Evolutionary conservation across 1,139 yeast species (phyloP).

Genomic region (Candida buenavistaensis): DNA sequence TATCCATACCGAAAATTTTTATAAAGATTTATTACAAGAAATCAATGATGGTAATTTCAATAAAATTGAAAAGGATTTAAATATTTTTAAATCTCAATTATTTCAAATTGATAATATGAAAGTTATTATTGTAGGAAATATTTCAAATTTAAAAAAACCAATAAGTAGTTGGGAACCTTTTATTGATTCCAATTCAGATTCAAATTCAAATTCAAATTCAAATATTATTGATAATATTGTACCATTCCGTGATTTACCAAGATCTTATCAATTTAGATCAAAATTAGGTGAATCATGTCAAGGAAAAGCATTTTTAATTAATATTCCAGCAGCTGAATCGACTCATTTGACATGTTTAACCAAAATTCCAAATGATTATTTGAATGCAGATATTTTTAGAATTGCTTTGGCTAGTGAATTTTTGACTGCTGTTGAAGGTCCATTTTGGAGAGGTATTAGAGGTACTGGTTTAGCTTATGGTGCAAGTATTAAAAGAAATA

Average conservation of each 20-base stretch:
- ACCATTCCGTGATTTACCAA: constrained; percentile 43
- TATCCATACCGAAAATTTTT: constrained; percentile 60
- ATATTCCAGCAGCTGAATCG: constrained; percentile 87
- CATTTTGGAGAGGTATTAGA: constrained; percentile 94
- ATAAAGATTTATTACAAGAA: constrained; percentile 47
- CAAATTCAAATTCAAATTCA: no score
- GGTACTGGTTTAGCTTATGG: constrained; percentile 97
- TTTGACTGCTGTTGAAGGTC: constrained; percentile 90
- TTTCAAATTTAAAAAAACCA: constrained; percentile 50
- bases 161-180: constrained; percentile 63
- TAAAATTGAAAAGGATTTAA: constrained; percentile 53
- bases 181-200: no score
- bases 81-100: constrained; percentile 54
- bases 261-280: constrained; percentile 56
- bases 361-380: constrained; percentile 62
- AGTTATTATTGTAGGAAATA: constrained; percentile 71
- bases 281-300: constrained; percentile 55
- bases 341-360: constrained; percentile 69
- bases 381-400: constrained; percentile 67
- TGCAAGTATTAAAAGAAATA: constrained; percentile 57
- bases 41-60: constrained; percentile 54
- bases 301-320: constrained; percentile 59
- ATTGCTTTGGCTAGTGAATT: constrained; percentile 75
- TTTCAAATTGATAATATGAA: constrained; percentile 64
- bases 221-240: no score